Conservation (phyloP, 208 protist species). For the Leishmania guyanensis region DNA sequence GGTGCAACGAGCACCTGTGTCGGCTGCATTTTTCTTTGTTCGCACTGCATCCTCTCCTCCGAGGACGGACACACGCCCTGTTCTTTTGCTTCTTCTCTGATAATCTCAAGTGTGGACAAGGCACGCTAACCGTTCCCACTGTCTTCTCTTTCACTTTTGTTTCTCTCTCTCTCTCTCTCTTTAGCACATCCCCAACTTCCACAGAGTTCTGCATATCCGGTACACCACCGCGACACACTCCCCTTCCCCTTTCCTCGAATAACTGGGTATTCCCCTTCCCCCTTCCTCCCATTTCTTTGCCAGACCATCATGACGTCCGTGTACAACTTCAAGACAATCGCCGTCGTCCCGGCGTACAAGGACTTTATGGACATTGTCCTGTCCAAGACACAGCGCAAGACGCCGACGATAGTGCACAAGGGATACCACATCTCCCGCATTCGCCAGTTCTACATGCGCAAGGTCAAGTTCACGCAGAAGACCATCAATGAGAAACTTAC, state of each 20-base stretch:
- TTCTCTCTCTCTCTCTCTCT: background rate
- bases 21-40: background rate
- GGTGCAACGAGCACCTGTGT: background rate
- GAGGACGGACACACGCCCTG: background rate
- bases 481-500: conserved; percentile 98
- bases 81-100: conserved; percentile 15
- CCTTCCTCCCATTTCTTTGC: background rate
- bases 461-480: conserved; percentile 99
- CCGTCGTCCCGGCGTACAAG: conserved; percentile 96
- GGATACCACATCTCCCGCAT: conserved; percentile 99
- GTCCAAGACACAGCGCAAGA: conserved; percentile 99
- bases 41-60: background rate
- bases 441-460: conserved; percentile 99
- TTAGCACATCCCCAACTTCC: background rate
- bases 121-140: background rate
- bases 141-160: conserved; percentile 2
- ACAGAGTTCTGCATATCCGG: background rate
- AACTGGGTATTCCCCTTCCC: background rate
- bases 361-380: conserved; percentile 99
- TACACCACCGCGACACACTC: background rate
- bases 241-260: background rate
- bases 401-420: conserved; percentile 99
- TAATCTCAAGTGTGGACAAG: background rate
- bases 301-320: conserved; percentile 66
- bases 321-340: conserved; percentile 99